Percentiles rank a stretch among this genome's conserved stretches.
Conservation (phyloP, 208 protist genomes). For the Crithidia thermophila region DNA sequence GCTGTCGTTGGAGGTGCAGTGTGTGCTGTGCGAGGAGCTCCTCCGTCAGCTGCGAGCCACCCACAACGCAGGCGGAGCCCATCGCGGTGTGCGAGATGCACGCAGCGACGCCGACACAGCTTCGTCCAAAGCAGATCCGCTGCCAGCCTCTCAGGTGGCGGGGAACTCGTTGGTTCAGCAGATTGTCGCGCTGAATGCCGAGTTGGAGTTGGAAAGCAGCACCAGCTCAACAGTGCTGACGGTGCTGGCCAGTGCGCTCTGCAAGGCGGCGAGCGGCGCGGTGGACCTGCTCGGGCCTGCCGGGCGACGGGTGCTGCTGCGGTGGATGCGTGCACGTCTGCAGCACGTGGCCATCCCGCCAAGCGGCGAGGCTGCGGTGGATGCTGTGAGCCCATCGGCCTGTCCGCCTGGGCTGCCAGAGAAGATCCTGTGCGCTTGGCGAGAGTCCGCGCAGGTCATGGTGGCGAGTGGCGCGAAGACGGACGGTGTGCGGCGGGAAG, state of each 20-base stretch:
- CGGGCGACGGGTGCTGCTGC: slow-evolving; percentile 22
- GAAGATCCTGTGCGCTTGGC: slow-evolving; percentile 8
- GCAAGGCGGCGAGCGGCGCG: slow-evolving; percentile 28
- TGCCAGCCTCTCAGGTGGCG: no score
- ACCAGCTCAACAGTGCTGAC: slow-evolving; percentile 28
- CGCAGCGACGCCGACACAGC: no score
- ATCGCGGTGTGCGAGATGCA: no score
- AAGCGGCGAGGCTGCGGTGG: background rate
- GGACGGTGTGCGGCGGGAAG: no score
- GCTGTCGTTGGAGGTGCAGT: slow-evolving; percentile 34
- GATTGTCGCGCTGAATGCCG: slow-evolving; percentile 20
- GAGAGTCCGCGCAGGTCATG: background rate
- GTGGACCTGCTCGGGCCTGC: slow-evolving; percentile 27
- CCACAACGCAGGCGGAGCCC: background rate
- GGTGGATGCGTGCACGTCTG: slow-evolving; percentile 33
- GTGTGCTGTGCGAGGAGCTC: slow-evolving; percentile 37
- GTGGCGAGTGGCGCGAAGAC: background rate
- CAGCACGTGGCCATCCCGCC: slow-evolving; percentile 19
- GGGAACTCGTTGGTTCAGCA: slow-evolving; percentile 13
- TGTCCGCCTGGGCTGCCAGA: slow-evolving; percentile 8
- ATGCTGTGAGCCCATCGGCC: background rate
- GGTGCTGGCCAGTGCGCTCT: slow-evolving; percentile 29
- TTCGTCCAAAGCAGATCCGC: no score
- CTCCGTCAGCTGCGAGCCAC: slow-evolving; percentile 23
- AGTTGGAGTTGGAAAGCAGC: slow-evolving; percentile 26